Conservation (phyloP, 2,329 filamentous ascomycete species). For the Aspergillus awamori region DNA sequence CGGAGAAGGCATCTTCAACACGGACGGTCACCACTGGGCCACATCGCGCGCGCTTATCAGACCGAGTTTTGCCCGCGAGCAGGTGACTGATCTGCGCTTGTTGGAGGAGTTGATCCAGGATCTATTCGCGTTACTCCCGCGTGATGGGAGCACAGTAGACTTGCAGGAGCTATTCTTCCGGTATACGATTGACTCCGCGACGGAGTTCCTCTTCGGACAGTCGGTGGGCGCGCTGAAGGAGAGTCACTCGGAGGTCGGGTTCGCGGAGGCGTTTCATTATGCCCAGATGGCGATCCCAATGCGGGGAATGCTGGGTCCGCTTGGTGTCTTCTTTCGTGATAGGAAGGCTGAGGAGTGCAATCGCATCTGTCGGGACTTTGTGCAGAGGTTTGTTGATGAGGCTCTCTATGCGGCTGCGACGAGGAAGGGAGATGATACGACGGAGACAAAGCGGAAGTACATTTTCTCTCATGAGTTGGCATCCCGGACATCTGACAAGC, state of each 20-base stretch:
- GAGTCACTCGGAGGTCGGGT: too few species aligned
- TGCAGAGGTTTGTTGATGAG: too few species aligned
- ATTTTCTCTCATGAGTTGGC: too few species aligned
- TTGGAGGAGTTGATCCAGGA: not conserved
- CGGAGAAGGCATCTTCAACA: constrained; percentile 23
- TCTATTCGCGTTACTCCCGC: not conserved
- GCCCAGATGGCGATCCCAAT: not conserved
- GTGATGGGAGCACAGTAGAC: not conserved
- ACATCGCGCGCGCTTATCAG: constrained; percentile 18
- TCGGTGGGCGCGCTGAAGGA: not conserved
- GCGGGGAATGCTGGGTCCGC: too few species aligned
- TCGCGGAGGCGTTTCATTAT: not conserved
- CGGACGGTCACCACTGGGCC: constrained; percentile 19
- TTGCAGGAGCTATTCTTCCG: not conserved
- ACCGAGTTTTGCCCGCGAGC: constrained; percentile 24
- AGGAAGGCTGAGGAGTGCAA: too few species aligned
- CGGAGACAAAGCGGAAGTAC: too few species aligned
- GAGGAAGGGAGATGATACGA: too few species aligned
- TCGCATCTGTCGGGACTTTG: too few species aligned
- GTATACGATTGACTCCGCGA: not conserved
- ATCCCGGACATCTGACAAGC: too few species aligned
- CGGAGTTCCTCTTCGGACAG: not conserved
- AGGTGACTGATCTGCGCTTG: not conserved
- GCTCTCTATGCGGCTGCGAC: too few species aligned
- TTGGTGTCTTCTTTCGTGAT: too few species aligned